Percentiles rank a stretch among this genome's conserved stretches.
phyloP scores from a whole-genome alignment of 805 yeast genomes.

The Danielozyma ontarioensis region DNA sequence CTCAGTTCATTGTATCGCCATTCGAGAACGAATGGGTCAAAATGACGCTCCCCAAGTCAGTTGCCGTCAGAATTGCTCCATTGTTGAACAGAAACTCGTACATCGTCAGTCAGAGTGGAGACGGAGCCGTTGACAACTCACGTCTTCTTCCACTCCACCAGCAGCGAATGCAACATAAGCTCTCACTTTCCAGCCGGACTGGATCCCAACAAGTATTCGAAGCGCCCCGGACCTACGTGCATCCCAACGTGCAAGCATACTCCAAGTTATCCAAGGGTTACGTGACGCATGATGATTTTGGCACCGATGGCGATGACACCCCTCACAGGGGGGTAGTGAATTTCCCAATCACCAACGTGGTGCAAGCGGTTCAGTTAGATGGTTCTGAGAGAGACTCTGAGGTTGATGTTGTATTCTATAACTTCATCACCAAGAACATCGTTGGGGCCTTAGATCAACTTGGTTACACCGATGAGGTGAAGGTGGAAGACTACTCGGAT shows the following conservation, averaged over 20 bases:
- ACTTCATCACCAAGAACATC: constrained; percentile 51
- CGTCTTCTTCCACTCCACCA: constrained; percentile 21
- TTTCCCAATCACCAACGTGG: constrained; percentile 73
- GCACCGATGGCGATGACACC: constrained; percentile 81
- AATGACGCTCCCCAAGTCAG: constrained; percentile 50
- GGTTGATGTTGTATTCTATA: constrained; percentile 74
- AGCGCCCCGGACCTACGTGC: background rate
- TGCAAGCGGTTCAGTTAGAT: constrained; percentile 45
- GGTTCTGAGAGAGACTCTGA: constrained; percentile 16
- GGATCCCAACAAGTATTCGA: background rate
- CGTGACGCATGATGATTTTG: constrained; percentile 79
- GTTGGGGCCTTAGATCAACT: constrained; percentile 26
- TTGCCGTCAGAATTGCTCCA: constrained; percentile 52
- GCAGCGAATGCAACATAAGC: constrained; percentile 1
- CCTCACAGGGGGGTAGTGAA: constrained; percentile 56
- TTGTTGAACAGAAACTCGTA: constrained; percentile 55
- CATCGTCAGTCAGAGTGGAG: constrained; percentile 18
- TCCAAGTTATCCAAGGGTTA: constrained; percentile 61
- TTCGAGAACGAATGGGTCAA: constrained; percentile 76
- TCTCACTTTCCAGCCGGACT: background rate
- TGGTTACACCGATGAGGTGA: constrained; percentile 14
- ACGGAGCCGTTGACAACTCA: constrained; percentile 7
- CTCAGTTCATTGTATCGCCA: constrained; percentile 81
- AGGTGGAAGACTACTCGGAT: constrained; percentile 22
- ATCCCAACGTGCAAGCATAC: no score